Base-by-base conservation (phyloP, 2,329 filamentous ascomycete species). In the Ploettnerulaceae sp. region DNA sequence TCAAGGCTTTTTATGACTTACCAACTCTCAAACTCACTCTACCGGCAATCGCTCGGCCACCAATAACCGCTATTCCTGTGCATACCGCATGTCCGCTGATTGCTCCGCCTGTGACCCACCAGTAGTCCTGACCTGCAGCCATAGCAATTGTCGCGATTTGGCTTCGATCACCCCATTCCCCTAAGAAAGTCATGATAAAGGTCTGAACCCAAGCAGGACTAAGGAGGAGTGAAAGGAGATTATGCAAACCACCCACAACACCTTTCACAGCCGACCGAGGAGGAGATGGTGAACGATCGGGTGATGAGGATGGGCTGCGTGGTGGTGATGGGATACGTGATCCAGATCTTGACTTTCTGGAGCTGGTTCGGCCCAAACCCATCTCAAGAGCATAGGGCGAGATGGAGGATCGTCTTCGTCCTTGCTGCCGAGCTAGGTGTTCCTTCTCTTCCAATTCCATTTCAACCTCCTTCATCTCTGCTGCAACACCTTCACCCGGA, bases 111-210 rank as follows among this genome's bases (percentile, higher is more conserved):
- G 89, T 96, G 26, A 98, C 93, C 86, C 89, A 96, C 91, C 91
- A 97, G 67, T 97, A 98, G 65, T 98, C 93, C 67, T 95, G 88
- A 15, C 93, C 93, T 25, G 93, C 91, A 39, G 93, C 93, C 93
- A 98, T 98, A 44, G 93, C 93, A 63, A 98, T 95, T 0, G 93
- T 98, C 17, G 93, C 93, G 61, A 98, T 97, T 70, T 98, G 93
- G 65, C 88, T 95, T 57, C 93, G 82, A 63, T 98, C 93, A 47
- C 93, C 93, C 93, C 93, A 98, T 67, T 98, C 93, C 31, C 93
- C 93, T 22, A 98, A 71, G 70, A 98, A 98, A 2, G 93, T 98
- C 93, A 98, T 98, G 59, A 94, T 80, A 64, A 98, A 98, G 0
- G 93, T 98, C 69, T 97, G 91, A 11, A 98, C 93, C 93, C 93